Evolutionary conservation across 805 yeast genomes (phyloP).

Genomic region (Tetrapisispora pingtungensis): DNA sequence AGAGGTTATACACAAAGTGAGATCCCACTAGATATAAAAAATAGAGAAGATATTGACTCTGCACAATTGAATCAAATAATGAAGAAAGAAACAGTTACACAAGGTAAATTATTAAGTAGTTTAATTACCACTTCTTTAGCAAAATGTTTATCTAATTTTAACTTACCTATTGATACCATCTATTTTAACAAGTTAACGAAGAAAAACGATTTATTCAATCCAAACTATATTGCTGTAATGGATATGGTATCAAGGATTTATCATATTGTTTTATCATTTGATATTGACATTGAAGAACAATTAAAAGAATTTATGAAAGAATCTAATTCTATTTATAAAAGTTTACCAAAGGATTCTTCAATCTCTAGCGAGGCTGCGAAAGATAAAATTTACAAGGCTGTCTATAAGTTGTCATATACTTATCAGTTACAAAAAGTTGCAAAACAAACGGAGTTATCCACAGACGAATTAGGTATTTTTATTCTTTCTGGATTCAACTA

Average conservation of each 20-base stretch:
- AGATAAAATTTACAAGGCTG: conserved; percentile 29
- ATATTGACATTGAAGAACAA: conserved; percentile 42
- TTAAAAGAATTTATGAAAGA: conserved; percentile 31
- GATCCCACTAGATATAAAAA: conserved; percentile 29
- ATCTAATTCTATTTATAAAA: conserved; percentile 35
- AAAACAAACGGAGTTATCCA: conserved; percentile 23
- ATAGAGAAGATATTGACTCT: conserved; percentile 18
- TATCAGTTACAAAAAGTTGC: conserved; percentile 25
- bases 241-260: conserved; percentile 34
- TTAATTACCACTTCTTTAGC: conserved; percentile 47
- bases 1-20: conserved; percentile 47
- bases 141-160: conserved; percentile 26
- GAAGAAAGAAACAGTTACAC: conserved; percentile 53
- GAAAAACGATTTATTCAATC: conserved; percentile 17
- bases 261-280: conserved; percentile 53
- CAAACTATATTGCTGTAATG: conserved; percentile 16
- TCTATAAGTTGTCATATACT: conserved; percentile 31
- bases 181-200: conserved; percentile 16
- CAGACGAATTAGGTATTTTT: conserved; percentile 29
- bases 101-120: conserved; percentile 54
- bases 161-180: conserved; percentile 19
- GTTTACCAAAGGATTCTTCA: conserved; percentile 21
- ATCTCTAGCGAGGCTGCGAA: conserved; percentile 25
- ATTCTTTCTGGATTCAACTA: conserved; percentile 20
- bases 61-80: conserved; percentile 34